These are phyloP conservation scores for Filosporella fistucella DNA, from an alignment of 495 filamentous ascomycete genomes.

Conservation along the genomic window DNA sequence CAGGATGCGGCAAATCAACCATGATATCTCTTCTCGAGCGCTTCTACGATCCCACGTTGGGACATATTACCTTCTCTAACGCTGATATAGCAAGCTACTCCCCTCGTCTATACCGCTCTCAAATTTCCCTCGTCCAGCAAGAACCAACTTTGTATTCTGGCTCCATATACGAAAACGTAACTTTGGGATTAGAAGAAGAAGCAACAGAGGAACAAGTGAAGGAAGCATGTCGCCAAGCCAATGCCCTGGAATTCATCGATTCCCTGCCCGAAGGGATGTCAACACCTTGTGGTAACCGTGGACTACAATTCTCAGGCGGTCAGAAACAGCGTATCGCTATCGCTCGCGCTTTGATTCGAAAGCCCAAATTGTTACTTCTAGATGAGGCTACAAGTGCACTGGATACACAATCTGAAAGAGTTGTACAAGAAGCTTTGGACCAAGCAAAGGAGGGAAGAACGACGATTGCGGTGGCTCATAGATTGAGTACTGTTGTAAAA, in stretches of 20 bases:
- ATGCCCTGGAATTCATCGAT: conserved; percentile 34
- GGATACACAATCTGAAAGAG: conserved; percentile 45
- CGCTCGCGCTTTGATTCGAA: conserved; percentile 36
- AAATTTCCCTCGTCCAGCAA: conserved; percentile 49
- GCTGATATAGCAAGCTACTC: conserved; percentile 41
- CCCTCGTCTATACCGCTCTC: background rate
- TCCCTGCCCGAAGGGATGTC: conserved; percentile 43
- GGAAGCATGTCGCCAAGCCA: conserved; percentile 9
- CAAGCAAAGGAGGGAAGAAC: conserved; percentile 52
- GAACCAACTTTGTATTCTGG: conserved; percentile 52
- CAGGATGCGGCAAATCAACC: conserved; percentile 58
- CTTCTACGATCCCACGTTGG: conserved; percentile 40
- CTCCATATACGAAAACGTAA: conserved; percentile 46
- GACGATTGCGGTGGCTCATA: conserved; percentile 64
- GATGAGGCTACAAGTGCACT: conserved; percentile 66
- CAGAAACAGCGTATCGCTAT: conserved; percentile 59
- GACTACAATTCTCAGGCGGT: conserved; percentile 53
- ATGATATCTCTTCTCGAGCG: conserved; percentile 57
- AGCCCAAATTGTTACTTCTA: conserved; percentile 63
- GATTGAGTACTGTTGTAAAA: conserved; percentile 41
- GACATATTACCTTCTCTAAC: conserved; percentile 24
- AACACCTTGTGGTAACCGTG: conserved; percentile 48
- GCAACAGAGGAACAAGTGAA: conserved; percentile 20
- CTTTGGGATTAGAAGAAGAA: conserved; percentile 42
- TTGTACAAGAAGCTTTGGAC: conserved; percentile 63